phyloP scores from a whole-genome alignment of 2,329 filamentous ascomycete species.

The Aureobasidium sp. region DNA sequence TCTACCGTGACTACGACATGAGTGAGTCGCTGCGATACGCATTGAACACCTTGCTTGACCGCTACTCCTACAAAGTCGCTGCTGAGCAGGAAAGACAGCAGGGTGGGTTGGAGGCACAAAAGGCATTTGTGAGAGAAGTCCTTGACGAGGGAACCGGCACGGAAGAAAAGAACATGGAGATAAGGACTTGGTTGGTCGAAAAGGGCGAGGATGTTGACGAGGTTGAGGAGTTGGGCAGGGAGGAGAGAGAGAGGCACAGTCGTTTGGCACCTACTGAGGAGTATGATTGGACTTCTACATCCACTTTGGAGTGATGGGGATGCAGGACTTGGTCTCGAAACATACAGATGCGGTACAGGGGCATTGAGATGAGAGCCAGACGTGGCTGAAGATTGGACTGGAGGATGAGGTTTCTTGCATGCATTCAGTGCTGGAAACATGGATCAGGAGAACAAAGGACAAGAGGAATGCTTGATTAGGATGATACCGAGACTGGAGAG shows the following conservation, averaged over 20 bases:
- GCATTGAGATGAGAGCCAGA: background rate
- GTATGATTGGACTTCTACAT: background rate
- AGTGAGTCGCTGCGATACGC: background rate
- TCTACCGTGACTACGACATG: background rate
- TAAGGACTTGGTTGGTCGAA: background rate
- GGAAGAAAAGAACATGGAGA: background rate
- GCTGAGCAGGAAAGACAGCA: background rate
- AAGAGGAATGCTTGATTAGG: background rate
- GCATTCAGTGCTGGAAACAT: background rate
- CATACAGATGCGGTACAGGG: background rate
- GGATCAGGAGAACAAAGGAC: background rate
- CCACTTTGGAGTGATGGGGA: background rate
- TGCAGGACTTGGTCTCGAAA: background rate
- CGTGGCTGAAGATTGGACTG: background rate
- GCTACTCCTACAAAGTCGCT: no score
- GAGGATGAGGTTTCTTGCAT: background rate
- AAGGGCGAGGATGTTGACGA: background rate
- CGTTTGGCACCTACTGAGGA: background rate
- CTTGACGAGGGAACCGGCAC: background rate
- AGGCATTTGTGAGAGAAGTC: background rate
- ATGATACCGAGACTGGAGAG: background rate
- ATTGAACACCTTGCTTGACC: background rate
- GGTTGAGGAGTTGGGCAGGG: background rate
- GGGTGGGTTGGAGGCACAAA: background rate
- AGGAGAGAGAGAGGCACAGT: background rate